Base-by-base conservation (phyloP, 1,284 basidiomycete genomes). In the Heterobasidion irregulare region DNA sequence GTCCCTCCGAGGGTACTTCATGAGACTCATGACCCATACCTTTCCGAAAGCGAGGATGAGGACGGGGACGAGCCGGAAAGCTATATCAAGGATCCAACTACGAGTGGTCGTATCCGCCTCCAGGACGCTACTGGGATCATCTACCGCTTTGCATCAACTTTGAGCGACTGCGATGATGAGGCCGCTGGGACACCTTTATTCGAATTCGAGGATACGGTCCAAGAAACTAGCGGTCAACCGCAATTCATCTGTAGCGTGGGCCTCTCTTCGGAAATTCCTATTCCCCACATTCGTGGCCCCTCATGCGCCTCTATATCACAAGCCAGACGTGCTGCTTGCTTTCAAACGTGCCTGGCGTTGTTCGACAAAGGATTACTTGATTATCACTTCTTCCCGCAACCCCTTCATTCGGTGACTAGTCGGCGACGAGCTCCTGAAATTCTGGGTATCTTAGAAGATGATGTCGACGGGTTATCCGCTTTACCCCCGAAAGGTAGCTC, bases 291-390 rank as follows among this genome's bases (percentile, higher is more conserved):
- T 19, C 66, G 69, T 15, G 82, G 86, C 7, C 68, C 75, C 32
- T 63, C 69, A 53, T 74, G 74, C 50, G 58, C 63, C 2, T 79
- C 79, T 0, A 74, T 69, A 61, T 69, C 73, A 38, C 72, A 79
- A 50, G 84, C 89, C 18, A 73, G 82, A 54, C 75, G 81, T 18
- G 69, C 73, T 18, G 82, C 82, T 35, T 83, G 82, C 61, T 83
- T 75, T 60, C 69, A 69, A 55, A 72, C 78, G 43, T 89, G 86
- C 59, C 61, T 68, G 36, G 69, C 71, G 52, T 71, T 90, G 15
- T 75, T 76, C 53, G 66, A 75, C 16, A 63, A 61, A 18, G 82
- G 82, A 7, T 61, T 76, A 43, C 71, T 89, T 33, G 77, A 80
- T 56, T 76, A 74, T 58, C 70, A 70, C 32, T 63, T 79, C 41